phyloP scores from a whole-genome alignment of 2,329 filamentous ascomycete genomes.

The Diaporthe velutina region DNA sequence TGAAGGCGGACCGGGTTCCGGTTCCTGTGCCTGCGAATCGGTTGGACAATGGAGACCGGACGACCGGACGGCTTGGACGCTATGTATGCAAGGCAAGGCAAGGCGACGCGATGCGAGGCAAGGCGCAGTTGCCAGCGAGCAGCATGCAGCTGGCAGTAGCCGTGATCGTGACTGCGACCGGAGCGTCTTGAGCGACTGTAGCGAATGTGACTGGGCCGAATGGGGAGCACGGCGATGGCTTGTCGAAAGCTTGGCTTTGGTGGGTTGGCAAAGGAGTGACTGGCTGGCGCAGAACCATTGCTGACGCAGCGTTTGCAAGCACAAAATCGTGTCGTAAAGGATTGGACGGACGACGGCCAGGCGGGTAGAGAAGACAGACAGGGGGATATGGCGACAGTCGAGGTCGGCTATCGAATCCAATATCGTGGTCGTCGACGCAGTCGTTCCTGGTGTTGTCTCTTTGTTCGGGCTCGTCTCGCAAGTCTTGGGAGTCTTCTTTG shows the following conservation, averaged over 20 bases:
- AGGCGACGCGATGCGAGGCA: constrained; percentile 30
- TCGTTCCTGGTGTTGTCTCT: constrained; percentile 7
- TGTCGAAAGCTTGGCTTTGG: constrained; percentile 38
- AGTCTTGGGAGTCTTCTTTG: constrained; percentile 19
- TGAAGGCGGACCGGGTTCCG: constrained; percentile 19
- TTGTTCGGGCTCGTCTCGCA: constrained; percentile 31
- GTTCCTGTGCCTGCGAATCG: constrained; percentile 14
- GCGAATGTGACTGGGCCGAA: constrained; percentile 1
- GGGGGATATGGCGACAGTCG: background rate
- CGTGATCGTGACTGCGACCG: constrained; percentile 20
- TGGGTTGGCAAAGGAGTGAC: constrained; percentile 37
- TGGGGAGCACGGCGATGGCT: constrained; percentile 5
- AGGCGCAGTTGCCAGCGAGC: constrained; percentile 31
- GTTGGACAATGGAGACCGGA: constrained; percentile 27
- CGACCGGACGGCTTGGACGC: constrained; percentile 13
- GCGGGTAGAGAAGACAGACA: background rate
- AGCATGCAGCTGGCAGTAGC: constrained; percentile 21
- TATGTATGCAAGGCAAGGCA: constrained; percentile 32
- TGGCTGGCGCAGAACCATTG: constrained; percentile 40
- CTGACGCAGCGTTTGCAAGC: constrained; percentile 35
- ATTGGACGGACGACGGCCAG: constrained; percentile 30
- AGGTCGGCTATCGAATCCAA: constrained; percentile 13
- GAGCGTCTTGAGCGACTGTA: constrained; percentile 22
- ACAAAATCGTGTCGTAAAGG: constrained; percentile 23
- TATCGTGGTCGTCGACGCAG: constrained; percentile 16